A percentile compares a stretch with the other conserved stretches of the same genome.
Conservation (phyloP, 345 rosid species). For the Gossypium raimondii region DNA sequence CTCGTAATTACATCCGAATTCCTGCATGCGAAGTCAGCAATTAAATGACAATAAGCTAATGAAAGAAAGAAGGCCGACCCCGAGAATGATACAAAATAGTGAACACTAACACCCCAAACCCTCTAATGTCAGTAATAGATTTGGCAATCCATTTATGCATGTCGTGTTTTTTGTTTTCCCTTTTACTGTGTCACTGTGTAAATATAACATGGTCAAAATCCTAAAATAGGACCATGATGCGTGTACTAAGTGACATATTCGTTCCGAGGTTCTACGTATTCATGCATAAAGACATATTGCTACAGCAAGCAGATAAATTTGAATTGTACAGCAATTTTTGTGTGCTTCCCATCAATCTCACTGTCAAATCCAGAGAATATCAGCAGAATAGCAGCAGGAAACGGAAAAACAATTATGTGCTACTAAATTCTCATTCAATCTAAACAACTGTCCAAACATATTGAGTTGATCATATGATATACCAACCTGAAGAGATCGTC, state of each 20-base stretch:
- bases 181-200: no score
- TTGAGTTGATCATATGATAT: not conserved
- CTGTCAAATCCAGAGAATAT: not conserved
- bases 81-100: not conserved
- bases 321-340: not conserved
- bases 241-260: no score
- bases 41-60: not conserved
- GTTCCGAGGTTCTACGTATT: no score
- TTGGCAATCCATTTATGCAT: no score
- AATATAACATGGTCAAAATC: not conserved
- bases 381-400: not conserved
- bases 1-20: constrained; percentile 65
- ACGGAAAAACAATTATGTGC: not conserved
- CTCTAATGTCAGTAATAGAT: no score
- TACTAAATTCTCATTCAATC: not conserved
- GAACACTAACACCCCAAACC: not conserved
- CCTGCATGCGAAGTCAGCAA: constrained; percentile 35
- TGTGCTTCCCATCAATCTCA: not conserved
- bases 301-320: not conserved
- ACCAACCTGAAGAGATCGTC: constrained; percentile 90
- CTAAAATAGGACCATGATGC: no score
- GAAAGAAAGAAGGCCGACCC: not conserved
- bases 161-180: no score
- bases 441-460: not conserved
- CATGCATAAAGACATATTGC: no score